Percentiles rank a stretch among this genome's conserved stretches.
These are phyloP conservation scores for Solanum chiquidenum DNA, from an alignment of 257 asterid species.

Conservation along the genomic window DNA sequence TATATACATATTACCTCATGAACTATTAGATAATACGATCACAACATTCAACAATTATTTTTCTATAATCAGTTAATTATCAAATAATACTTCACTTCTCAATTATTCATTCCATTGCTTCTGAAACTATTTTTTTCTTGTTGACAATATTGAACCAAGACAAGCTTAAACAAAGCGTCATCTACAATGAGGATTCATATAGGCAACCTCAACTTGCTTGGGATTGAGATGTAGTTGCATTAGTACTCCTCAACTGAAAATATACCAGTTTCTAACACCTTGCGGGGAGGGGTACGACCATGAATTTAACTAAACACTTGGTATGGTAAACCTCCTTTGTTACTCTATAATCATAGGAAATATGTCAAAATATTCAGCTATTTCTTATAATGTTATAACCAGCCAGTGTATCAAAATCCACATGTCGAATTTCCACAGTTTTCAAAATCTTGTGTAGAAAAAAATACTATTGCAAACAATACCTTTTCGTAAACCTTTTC, in stretches of 20 bases:
- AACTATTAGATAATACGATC: background rate
- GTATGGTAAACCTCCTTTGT: background rate
- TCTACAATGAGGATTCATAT: background rate
- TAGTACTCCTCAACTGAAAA: background rate
- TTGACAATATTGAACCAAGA: background rate
- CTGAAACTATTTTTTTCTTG: background rate
- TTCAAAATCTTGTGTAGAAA: background rate
- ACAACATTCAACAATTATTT: background rate
- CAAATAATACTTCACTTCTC: background rate
- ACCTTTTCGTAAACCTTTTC: constrained; percentile 79
- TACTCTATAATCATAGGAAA: background rate
- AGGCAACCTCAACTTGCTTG: background rate
- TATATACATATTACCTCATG: background rate
- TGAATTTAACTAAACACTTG: background rate
- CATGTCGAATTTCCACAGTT: background rate
- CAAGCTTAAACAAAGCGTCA: background rate
- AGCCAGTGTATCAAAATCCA: background rate
- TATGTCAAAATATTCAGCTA: background rate
- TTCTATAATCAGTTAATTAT: background rate
- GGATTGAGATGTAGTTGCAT: background rate
- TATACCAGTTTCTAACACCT: background rate
- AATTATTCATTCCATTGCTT: background rate
- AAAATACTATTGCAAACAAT: background rate
- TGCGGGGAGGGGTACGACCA: background rate
- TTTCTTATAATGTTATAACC: background rate